Evolutionary conservation across 345 rosid genomes (phyloP), one percentile per base, ranked within the genome.

Genomic region (Melaleuca quinquenervia): DNA sequence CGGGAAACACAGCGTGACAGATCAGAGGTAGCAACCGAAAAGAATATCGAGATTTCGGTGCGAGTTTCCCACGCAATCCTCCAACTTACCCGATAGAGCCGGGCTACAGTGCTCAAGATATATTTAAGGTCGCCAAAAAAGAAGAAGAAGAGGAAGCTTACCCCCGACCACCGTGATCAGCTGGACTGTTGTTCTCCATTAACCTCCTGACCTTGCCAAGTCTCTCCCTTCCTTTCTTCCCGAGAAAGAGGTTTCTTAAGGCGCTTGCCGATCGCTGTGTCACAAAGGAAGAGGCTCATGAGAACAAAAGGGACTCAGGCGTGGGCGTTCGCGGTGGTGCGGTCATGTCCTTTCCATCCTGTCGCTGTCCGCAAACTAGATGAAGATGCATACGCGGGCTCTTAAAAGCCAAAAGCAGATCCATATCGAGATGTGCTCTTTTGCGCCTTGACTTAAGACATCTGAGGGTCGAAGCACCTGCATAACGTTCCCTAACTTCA

Each of bases 1-100:
- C 0, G 60, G 22, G 4, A 22, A 1, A 55, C 22, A 5, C 60
- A 0, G 11, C 22, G 0, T 55, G n/a, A 22, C 6, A 4, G 60
- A 55, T 55, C 60, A 9, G 60, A 22, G 6, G 22, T 11, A 55
- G n/a, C 3, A 55, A 55, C 60, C 8, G n/a, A 10, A 55, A 9
- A 55, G 13, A 55, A 55, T 55, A 22, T 55, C 60, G 22, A 55
- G 60, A 55, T 55, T 21, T 9, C 22, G 13, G 11, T 1, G 22
- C 22, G n/a, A 55, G 60, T 55, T 55, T 10, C 60, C 14, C 10
- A 41, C 0, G 6, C n/a, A 55, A 55, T 55, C n/a, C 60, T 55
- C 12, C 0, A 11, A 55, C n/a, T 55, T 24, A 22, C 60, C 60
- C 10, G 27, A 55, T 12, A 12, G 0, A 24, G 60, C 6, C 24